phyloP scores from a whole-genome alignment of 495 filamentous ascomycete species.

The Talaromyces proteolyticus region DNA sequence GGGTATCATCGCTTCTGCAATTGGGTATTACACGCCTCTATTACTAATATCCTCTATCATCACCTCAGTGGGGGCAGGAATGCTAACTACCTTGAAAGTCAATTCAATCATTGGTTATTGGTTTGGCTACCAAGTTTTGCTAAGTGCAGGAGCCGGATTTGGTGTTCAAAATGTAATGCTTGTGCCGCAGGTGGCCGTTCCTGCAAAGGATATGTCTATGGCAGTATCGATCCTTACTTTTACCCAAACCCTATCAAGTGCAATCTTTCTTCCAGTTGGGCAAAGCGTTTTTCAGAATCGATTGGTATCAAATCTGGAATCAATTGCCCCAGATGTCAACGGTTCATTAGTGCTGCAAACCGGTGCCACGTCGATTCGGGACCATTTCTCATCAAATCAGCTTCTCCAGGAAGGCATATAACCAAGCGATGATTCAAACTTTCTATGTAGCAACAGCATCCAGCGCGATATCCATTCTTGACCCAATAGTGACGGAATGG shows the following conservation, averaged over 20 bases:
- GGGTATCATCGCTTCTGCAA: slow-evolving; percentile 11
- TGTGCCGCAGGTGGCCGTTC: neutral
- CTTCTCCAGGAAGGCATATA: slow-evolving; percentile 19
- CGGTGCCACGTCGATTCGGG: slow-evolving; percentile 20
- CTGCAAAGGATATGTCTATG: slow-evolving; percentile 22
- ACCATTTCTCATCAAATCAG: slow-evolving; percentile 13
- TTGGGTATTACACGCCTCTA: slow-evolving; percentile 42
- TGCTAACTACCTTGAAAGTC: slow-evolving; percentile 19
- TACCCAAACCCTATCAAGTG: slow-evolving; percentile 29
- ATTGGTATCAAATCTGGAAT: slow-evolving; percentile 8
- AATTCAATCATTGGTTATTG: slow-evolving; percentile 10
- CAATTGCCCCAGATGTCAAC: slow-evolving; percentile 11
- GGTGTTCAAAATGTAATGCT: slow-evolving; percentile 14
- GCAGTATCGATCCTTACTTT: slow-evolving; percentile 34
- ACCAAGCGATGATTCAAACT: slow-evolving; percentile 17
- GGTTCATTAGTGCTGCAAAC: slow-evolving; percentile 11
- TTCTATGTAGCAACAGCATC: slow-evolving; percentile 7
- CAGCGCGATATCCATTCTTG: neutral
- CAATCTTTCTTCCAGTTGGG: slow-evolving; percentile 22
- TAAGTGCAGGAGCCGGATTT: slow-evolving; percentile 16
- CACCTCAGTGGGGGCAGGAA: slow-evolving; percentile 25
- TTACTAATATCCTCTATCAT: slow-evolving; percentile 43
- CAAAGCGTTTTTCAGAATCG: slow-evolving; percentile 7
- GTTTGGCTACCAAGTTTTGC: slow-evolving; percentile 21
- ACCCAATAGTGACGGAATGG: neutral